Evolutionary conservation across 2,329 filamentous ascomycete genomes (phyloP), one percentile per base, ranked within the genome.

Genomic region (Claviceps monticola): DNA sequence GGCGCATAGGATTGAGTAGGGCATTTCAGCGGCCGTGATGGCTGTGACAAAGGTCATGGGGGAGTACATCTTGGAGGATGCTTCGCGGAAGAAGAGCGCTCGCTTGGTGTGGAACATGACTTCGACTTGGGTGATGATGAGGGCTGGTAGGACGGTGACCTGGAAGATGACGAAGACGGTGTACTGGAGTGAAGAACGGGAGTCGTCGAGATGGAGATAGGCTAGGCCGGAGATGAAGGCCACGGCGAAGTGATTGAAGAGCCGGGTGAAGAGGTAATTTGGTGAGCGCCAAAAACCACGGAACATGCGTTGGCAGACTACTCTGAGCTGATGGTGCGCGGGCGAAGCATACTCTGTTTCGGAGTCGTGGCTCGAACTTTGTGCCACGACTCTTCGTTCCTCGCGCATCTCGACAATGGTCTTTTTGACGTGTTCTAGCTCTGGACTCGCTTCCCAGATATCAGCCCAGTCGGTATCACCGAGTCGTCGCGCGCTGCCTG

Each of bases 121-220:
- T 66, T 95, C 85, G 51, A 94, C 84, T 62, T 94, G 88, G 1
- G 83, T 81, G 52, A 95, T 80, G 64, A 95, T 88, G 34, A 94
- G 74, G 1, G 86, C 86, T 0, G 88, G 88, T 26, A 95, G 74
- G 21, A 95, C 86, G 0, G 87, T 88, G 49, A 89, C 80, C 65
- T 94, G 88, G 78, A 95, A 95, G 65, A 93, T 86, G 66, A 91
- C 80, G 67, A 95, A 95, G 56, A 95, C 78, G 54, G 84, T 83
- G 71, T 93, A 86, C 66, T 95, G 89, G 4, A 95, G 75, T 1
- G 84, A 86, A 1, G 83, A 71, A 9, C 84, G 79, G 2, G 84
- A 88, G 60, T 89, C 69, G 62, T 91, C 82, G 8, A 95, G 78
- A 55, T 88, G 78, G 47, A 94, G 72, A 65, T 85, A 95, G 37